These are phyloP conservation scores for Cladosporium austrohemisphaericum DNA, from an alignment of 2,329 filamentous ascomycete species.

Conservation along the genomic window DNA sequence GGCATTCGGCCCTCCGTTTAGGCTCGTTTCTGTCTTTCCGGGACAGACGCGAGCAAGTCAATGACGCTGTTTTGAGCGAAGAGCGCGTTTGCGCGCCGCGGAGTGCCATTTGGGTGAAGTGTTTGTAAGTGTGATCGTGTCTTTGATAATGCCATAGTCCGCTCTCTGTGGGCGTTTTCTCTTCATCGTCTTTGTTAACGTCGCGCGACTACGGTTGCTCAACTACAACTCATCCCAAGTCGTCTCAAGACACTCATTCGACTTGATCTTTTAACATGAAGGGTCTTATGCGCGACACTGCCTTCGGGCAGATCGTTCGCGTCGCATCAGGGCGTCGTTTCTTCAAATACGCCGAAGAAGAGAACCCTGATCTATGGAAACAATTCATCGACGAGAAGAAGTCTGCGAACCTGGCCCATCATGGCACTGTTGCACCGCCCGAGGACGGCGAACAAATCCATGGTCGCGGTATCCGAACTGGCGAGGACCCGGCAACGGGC, in stretches of 20 bases:
- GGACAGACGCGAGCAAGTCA: background rate
- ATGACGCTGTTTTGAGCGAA: constrained; percentile 4
- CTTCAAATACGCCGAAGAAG: constrained; percentile 48
- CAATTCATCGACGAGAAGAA: constrained; percentile 49
- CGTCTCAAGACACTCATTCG: background rate
- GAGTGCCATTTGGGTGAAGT: background rate
- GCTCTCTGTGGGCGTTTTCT: too few species aligned
- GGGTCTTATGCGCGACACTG: constrained; percentile 38
- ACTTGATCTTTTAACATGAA: background rate
- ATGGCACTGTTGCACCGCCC: constrained; percentile 39
- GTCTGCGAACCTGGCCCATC: constrained; percentile 46
- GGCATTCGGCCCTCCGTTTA: background rate
- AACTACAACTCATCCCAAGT: background rate
- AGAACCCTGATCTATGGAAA: constrained; percentile 47
- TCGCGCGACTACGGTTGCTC: background rate
- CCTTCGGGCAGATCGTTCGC: constrained; percentile 44
- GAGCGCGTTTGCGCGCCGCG: background rate
- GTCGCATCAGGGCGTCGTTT: constrained; percentile 40
- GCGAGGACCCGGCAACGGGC: constrained; percentile 20
- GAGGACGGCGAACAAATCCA: constrained; percentile 30
- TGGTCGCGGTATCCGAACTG: constrained; percentile 26
- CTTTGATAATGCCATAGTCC: too few species aligned
- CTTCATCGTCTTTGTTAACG: background rate
- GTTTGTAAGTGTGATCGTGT: constrained; percentile 1
- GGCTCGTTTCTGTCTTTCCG: background rate